Evolutionary conservation across 768 basidiomycete genomes (phyloP), one percentile per base, ranked within the genome.

Genomic region (Glaciozyma martinii): DNA sequence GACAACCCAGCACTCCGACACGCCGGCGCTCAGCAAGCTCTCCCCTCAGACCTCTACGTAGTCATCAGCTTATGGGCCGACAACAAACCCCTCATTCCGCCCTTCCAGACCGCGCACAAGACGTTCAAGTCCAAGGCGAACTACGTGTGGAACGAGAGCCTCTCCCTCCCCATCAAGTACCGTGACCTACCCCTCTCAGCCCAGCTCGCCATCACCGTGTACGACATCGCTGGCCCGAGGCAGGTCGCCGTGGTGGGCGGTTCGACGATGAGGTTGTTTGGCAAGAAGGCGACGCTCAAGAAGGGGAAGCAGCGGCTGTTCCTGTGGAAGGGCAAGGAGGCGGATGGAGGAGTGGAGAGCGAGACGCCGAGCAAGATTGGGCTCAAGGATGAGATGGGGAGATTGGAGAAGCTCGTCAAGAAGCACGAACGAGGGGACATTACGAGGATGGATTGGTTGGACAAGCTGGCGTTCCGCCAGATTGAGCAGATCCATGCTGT

Each of bases 401-500:
- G 93, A 53, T 76, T 99, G 55, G 93, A 98, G 76, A 90, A 77
- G 75, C 67, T 77, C 25, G 88, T 99, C 60, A 95, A 97, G 80
- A 95, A 95, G 76, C 92, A 93, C 72, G 92, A 97, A 72, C 82
- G 90, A 23, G 92, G 92, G 0, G 95, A 98, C 75, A 80, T 99
- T 37, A 84, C 87, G 3, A 90, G 92, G 76, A 87, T 90, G 3
- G 95, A 98, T 62, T 99, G 95, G 95, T 79, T 98, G 10, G 93
- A 98, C 74, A 87, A 88, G 66, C 77, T 95, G 78, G 85, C 89
- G 9, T 99, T 97, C 78, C 80, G 93, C 54, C 90, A 88, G 79
- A 94, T 98, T 81, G 92, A 92, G 68, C 88, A 92, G 75, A 85
- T 93, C 32, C 94, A 98, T 75, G 84, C 90, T 3, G 93, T 91